phyloP scores from a whole-genome alignment of 805 yeast species.

The Nakazawaea molendinolei region DNA sequence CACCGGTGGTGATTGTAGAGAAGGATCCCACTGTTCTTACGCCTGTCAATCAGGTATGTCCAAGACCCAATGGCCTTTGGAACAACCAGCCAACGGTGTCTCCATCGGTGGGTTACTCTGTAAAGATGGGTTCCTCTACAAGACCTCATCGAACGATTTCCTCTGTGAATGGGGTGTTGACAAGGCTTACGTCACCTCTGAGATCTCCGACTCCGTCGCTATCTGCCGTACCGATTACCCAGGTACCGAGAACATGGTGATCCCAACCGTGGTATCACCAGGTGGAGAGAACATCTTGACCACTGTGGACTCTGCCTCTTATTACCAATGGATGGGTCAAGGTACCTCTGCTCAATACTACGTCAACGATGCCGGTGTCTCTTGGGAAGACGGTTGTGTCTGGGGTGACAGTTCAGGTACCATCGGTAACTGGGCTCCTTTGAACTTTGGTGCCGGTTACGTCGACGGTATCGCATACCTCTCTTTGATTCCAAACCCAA shows the following conservation, averaged over 20 bases:
- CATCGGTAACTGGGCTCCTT: slow-evolving; percentile 77
- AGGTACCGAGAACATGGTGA: slow-evolving; percentile 75
- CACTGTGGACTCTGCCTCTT: slow-evolving; percentile 52
- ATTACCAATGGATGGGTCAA: slow-evolving; percentile 58
- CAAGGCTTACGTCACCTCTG: slow-evolving; percentile 46
- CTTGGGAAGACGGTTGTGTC: slow-evolving; percentile 60
- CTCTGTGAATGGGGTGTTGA: slow-evolving; percentile 63
- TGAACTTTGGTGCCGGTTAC: slow-evolving; percentile 72
- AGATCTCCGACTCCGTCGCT: slow-evolving; percentile 47
- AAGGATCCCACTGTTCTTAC: slow-evolving; percentile 69
- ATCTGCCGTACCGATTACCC: slow-evolving; percentile 78
- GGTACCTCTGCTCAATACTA: slow-evolving; percentile 67
- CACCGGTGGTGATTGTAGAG: slow-evolving; percentile 50
- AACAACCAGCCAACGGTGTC: slow-evolving; percentile 61
- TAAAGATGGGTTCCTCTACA: slow-evolving; percentile 54
- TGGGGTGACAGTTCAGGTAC: slow-evolving; percentile 59
- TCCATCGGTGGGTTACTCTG: slow-evolving; percentile 70
- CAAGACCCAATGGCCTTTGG: slow-evolving; percentile 71
- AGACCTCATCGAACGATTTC: slow-evolving; percentile 45
- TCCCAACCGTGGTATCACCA: slow-evolving; percentile 58
- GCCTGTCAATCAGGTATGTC: slow-evolving; percentile 79
- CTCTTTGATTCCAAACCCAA: slow-evolving; percentile 74
- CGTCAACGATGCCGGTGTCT: slow-evolving; percentile 72
- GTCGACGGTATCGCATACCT: slow-evolving; percentile 55
- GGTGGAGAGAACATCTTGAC: slow-evolving; percentile 46